Conservation (phyloP, 352 stramenopile genomes). For the Phytopythium delawarense region DNA sequence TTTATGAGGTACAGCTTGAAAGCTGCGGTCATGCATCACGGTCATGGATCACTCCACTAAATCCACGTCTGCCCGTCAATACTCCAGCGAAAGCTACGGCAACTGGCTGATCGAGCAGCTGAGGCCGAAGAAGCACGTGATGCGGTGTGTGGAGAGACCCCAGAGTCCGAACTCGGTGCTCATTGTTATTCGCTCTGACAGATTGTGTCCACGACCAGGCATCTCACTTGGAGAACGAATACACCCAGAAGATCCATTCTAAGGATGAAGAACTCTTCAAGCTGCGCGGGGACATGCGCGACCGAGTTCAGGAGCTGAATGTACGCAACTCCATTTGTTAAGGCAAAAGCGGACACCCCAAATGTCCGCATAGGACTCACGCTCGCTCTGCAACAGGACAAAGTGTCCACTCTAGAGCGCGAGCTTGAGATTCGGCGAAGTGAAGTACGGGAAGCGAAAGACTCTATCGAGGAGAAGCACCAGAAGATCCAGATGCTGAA, state of each 20-base stretch:
- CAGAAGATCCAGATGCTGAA: constrained; percentile 60
- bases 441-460: constrained; percentile 52
- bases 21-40: too few relatives aligned
- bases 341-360: neutral
- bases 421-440: constrained; percentile 57
- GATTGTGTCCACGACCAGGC: constrained; percentile 11
- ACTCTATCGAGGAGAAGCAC: constrained; percentile 62
- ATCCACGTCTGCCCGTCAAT: neutral
- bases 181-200: constrained; percentile 3
- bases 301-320: constrained; percentile 49
- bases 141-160: constrained; percentile 21
- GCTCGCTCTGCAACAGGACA: constrained; percentile 10
- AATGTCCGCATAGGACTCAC: neutral
- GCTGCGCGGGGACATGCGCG: constrained; percentile 41
- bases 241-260: constrained; percentile 31
- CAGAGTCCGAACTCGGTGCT: neutral
- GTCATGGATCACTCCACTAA: neutral
- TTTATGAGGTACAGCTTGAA: constrained; percentile 3
- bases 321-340: constrained; percentile 12
- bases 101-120: constrained; percentile 38
- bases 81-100: constrained; percentile 39
- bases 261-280: constrained; percentile 56
- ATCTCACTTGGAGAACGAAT: constrained; percentile 42
- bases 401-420: constrained; percentile 27
- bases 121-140: constrained; percentile 58